Base-by-base conservation (phyloP, 1,284 basidiomycete species). In the Melampsora larici-populina region DNA sequence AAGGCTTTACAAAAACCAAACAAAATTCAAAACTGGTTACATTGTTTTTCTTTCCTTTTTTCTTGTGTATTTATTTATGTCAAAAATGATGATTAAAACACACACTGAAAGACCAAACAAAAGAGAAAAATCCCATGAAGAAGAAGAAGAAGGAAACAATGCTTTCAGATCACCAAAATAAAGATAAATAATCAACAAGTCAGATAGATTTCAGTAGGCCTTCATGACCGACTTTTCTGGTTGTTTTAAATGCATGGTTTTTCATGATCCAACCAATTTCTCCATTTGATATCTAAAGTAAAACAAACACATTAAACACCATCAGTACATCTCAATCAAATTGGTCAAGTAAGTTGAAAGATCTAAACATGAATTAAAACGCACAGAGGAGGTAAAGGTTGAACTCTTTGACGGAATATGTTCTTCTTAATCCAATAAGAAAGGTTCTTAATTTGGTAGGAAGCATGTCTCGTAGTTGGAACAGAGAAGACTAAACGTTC, bases 151-250 rank as follows among this genome's bases (percentile, higher is more conserved):
- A 33, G 64, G 69, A 17, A 36, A 36, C 33, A 36, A 36, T 36
- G 33, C 33, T 36, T 70, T 70, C 60, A 17, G 72, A 74, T 43
- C 82, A 84, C 83, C 85, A 80, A 86, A 88, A 82, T 87, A 80
- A 91, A 88, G 79, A 78, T 75, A 69, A 62, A 73, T 51, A 82
- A 78, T 82, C 70, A 82, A 81, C 40, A 81, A 84, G 79, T 83
- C 82, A 79, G 83, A 84, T 71, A 78, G 82, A 4, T 84, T 84
- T 55, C 83, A 84, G 60, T 84, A 62, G 69, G 70, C 48, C 76
- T 62, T 67, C n/a, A 48, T 26, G 67, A 79, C 17, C 40, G 58
- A 15, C 40, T 9, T 13, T 13, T 43, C 13, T 43, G 1, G 4
- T 36, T 43, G 40, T 7, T 43, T 13, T 13, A 43, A 43, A 9